Conservation (phyloP, 2,329 filamentous ascomycete species). For the Fusarium camptoceras region DNA sequence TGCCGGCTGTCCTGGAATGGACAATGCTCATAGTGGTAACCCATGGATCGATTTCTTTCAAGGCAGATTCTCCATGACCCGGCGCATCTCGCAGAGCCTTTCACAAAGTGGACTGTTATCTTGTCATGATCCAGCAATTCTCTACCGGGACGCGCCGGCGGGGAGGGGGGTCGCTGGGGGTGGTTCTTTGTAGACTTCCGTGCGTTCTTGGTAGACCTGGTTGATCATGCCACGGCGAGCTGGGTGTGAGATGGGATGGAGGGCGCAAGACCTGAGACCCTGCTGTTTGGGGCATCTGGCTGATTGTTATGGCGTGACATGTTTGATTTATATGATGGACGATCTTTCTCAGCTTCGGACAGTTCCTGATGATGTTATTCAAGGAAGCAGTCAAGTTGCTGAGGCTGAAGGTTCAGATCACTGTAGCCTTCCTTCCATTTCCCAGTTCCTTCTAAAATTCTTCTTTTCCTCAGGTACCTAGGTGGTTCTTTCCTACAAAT, state of each 20-base stretch:
- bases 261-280: slow-evolving; percentile 18
- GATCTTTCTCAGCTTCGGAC: slow-evolving; percentile 20
- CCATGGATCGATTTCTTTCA: slow-evolving; percentile 34
- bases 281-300: slow-evolving; percentile 8
- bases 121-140: slow-evolving; percentile 42
- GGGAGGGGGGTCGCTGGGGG: slow-evolving; percentile 23
- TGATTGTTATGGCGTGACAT: slow-evolving; percentile 32
- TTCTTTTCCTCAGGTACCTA: background rate
- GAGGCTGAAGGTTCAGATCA: background rate
- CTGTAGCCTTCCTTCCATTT: background rate
- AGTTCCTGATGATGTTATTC: background rate
- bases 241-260: slow-evolving; percentile 26
- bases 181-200: slow-evolving; percentile 31
- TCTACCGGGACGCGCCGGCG: slow-evolving; percentile 44
- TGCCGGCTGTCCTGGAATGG: slow-evolving; percentile 9
- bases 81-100: slow-evolving; percentile 25
- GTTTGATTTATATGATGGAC: slow-evolving; percentile 8
- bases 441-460: background rate
- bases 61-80: slow-evolving; percentile 17
- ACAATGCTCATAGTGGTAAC: slow-evolving; percentile 5
- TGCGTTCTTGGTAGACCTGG: slow-evolving; percentile 34
- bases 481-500: background rate
- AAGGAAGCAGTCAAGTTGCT: background rate
- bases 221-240: slow-evolving; percentile 46
- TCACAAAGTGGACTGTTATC: slow-evolving; percentile 46